Conservation (phyloP, 495 filamentous ascomycete species). For the Rhizodiscina lignyota region DNA sequence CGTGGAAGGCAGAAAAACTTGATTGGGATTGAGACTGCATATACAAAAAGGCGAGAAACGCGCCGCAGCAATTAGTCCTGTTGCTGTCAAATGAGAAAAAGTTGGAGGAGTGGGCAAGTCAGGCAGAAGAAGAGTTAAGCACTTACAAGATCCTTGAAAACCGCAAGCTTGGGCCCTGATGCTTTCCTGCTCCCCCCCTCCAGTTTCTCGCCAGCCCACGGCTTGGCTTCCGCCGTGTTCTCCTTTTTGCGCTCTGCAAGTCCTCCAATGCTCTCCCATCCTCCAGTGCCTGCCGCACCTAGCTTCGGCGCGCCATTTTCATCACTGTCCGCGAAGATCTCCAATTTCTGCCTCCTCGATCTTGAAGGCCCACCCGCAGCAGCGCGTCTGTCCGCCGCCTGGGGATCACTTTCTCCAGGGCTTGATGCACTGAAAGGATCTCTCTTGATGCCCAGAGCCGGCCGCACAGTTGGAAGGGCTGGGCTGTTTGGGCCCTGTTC, state of each 20-base stretch:
- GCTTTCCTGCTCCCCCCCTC: constrained; percentile 71
- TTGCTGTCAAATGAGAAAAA: constrained; percentile 66
- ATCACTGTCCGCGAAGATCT: constrained; percentile 74
- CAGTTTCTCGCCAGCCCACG: constrained; percentile 84
- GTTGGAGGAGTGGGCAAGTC: constrained; percentile 18
- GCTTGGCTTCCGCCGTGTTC: constrained; percentile 70
- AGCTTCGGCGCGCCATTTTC: constrained; percentile 9
- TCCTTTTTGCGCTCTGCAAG: constrained; percentile 84
- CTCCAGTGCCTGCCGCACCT: constrained; percentile 31
- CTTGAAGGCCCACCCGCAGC: constrained; percentile 25
- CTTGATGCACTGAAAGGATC: constrained; percentile 53
- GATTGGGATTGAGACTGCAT: constrained; percentile 19
- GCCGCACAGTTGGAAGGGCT: constrained; percentile 64
- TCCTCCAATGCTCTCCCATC: constrained; percentile 86
- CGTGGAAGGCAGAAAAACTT: constrained; percentile 20
- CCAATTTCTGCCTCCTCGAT: constrained; percentile 59
- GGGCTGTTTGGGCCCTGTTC: constrained; percentile 61
- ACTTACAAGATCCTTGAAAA: constrained; percentile 96
- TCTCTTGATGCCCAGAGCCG: constrained; percentile 72
- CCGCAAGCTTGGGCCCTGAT: constrained; percentile 63
- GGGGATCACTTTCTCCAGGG: constrained; percentile 38
- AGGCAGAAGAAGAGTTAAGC: constrained; percentile 7
- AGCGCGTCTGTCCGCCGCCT: constrained; percentile 37
- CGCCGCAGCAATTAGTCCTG: constrained; percentile 85
- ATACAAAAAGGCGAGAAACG: constrained; percentile 42